Base-by-base conservation (phyloP, 2,329 filamentous ascomycete species). In the Phaeosphaeriaceae sp. region DNA sequence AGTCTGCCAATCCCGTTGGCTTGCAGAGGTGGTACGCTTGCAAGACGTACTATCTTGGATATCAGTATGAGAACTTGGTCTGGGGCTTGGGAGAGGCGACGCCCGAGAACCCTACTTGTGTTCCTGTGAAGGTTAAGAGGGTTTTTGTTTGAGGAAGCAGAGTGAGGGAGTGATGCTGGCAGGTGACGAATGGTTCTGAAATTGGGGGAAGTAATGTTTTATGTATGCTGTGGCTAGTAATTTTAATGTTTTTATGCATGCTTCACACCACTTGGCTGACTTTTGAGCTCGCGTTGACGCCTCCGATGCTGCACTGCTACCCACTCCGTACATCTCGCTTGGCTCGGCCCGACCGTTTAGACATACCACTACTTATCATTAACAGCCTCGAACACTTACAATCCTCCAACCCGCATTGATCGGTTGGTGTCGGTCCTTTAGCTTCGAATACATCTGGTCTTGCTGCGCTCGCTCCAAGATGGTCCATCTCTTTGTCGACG, bases 91-190 rank as follows among this genome's bases (percentile, higher is more conserved):
- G 81, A 0, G 59, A 65, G 10, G 67, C 45, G 7, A 63, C 70
- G 57, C 80, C 81, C 6, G 72, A 83, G 67, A 83, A 83, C 63
- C 80, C 81, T 10, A 79, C 70, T 42, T 84, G 82, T 68, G 65
- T 73, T 19, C 76, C 76, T 53, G 80, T 82, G 10, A 68, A 75
- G 49, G 80, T 84, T 7, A 72, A 74, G 61, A 75, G 79, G 55
- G 60, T 69, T 0, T 73, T 72, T 52, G 42, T 63, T 13, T 47
- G 21, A 22, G 22, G 17, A 24, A 17, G 5, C 10, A 10, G 20
- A 47, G 7, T 19, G 41, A 19, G 5, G n/a, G 2, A 21, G 41
- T 44, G 20, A 21, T 44, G 3, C n/a, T 44, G 41, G 41, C n/a
- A 15, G 20, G 20, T 4, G 6, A 44, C 17, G 20, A n/a, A 44